Evolutionary conservation across 306 rosid genomes (phyloP).

Genomic region (Quercus wislizeni): DNA sequence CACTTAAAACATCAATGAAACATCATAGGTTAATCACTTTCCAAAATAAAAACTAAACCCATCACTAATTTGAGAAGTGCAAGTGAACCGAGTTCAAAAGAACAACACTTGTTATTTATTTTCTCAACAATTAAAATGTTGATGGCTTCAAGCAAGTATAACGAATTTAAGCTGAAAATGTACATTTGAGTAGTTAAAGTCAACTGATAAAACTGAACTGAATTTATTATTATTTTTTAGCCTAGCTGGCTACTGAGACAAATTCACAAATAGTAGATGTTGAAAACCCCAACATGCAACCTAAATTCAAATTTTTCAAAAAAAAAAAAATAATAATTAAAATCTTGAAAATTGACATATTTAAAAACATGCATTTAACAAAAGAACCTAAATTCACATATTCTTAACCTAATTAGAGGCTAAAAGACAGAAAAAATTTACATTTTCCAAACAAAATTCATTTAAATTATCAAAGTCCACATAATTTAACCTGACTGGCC

Average conservation of each 20-base stretch:
- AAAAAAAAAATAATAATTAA: not conserved
- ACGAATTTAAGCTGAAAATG: not conserved
- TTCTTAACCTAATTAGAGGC: not conserved
- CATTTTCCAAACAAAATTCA: not conserved
- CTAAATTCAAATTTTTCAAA: not conserved
- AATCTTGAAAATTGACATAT: not conserved
- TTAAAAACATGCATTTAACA: not conserved
- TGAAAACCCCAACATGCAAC: not conserved
- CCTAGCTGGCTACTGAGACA: not conserved
- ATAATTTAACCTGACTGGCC: not conserved
- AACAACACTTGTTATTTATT: not conserved
- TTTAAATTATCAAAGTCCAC: slow-evolving; percentile 4
- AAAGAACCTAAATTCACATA: not conserved
- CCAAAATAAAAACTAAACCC: not conserved
- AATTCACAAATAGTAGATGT: not conserved
- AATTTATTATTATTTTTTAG: not conserved
- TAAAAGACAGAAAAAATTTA: not conserved
- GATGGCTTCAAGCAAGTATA: not conserved
- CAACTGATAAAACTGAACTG: not conserved
- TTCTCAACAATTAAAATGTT: not conserved
- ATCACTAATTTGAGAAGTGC: not conserved
- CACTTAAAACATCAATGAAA: not conserved
- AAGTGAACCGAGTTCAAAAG: not conserved
- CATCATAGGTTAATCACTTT: not conserved
- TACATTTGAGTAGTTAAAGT: not conserved